phyloP scores from a whole-genome alignment of 2,329 filamentous ascomycete species.

The Drechslerella coelobrocha region DNA sequence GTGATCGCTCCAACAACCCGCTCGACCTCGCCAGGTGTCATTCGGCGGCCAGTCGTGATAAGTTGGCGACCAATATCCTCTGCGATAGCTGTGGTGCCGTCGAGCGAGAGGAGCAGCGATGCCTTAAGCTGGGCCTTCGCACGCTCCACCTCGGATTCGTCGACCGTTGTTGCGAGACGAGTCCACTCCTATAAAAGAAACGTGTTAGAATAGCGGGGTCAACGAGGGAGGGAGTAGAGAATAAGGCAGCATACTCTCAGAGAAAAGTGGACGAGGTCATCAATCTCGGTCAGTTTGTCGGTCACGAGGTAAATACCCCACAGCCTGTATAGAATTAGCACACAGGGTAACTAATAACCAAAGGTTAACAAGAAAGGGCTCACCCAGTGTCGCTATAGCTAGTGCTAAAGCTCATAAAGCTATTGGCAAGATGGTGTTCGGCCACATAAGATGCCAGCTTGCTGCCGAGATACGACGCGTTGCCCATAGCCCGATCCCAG shows the following conservation, averaged over 20 bases:
- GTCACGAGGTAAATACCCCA: constrained; percentile 99
- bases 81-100: constrained; percentile 94
- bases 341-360: too few species aligned
- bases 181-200: constrained; percentile 74
- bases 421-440: constrained; percentile 95
- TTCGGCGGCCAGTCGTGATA: constrained; percentile 91
- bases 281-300: constrained; percentile 83
- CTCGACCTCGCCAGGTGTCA: constrained; percentile 93
- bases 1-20: constrained; percentile 85
- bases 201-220: not conserved
- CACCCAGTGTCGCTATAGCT: constrained; percentile 99
- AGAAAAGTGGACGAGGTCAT: constrained; percentile 97
- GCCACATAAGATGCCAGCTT: constrained; percentile 95
- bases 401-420: constrained; percentile 99
- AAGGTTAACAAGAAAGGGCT: too few species aligned
- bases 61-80: constrained; percentile 99
- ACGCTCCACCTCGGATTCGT: constrained; percentile 89
- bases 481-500: constrained; percentile 99
- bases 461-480: constrained; percentile 95
- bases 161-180: constrained; percentile 86
- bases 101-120: constrained; percentile 92
- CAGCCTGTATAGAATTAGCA: constrained; percentile 67
- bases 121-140: constrained; percentile 99
- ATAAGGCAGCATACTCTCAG: constrained; percentile 65
- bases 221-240: not conserved